Evolutionary conservation across 1,284 basidiomycete genomes (phyloP).

Genomic region (Boletus smithii): DNA sequence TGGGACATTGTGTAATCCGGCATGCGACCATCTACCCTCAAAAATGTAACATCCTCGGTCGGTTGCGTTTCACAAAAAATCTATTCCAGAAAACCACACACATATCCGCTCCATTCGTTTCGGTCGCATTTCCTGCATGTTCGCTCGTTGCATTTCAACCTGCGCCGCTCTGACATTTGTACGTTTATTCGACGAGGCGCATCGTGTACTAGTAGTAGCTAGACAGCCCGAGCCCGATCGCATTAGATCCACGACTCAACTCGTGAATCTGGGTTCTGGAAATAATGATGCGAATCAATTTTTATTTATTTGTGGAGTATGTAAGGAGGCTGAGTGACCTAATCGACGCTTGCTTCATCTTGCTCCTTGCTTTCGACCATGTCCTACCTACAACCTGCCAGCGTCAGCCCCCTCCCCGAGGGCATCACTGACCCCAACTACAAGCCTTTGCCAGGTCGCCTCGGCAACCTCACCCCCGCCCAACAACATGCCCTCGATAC

Average conservation of each 20-base stretch:
- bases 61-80: too few relatives aligned
- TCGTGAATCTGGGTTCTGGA: conserved; percentile 33
- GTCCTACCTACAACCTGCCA: conserved; percentile 32
- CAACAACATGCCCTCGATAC: conserved; percentile 74
- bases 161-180: conserved; percentile 30
- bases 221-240: conserved; percentile 29
- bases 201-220: conserved; percentile 30
- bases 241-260: conserved; percentile 35
- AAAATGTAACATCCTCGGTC: neutral
- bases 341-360: conserved; percentile 5
- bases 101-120: conserved; percentile 6
- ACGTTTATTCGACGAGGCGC: conserved; percentile 17
- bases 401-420: conserved; percentile 54
- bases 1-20: conserved; percentile 53
- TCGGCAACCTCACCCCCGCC: conserved; percentile 76
- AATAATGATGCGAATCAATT: conserved; percentile 32
- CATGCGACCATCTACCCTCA: neutral
- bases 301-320: too few relatives aligned
- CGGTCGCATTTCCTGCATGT: conserved; percentile 9
- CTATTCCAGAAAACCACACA: neutral
- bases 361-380: conserved; percentile 15
- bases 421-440: conserved; percentile 68
- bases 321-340: neutral
- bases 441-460: conserved; percentile 69
- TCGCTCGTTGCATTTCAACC: conserved; percentile 38